Percentiles rank a stretch among this genome's conserved stretches.
Evolutionary conservation across 129 eudicot genomes (phyloP).

Genomic region (Escallonia herrerae): DNA sequence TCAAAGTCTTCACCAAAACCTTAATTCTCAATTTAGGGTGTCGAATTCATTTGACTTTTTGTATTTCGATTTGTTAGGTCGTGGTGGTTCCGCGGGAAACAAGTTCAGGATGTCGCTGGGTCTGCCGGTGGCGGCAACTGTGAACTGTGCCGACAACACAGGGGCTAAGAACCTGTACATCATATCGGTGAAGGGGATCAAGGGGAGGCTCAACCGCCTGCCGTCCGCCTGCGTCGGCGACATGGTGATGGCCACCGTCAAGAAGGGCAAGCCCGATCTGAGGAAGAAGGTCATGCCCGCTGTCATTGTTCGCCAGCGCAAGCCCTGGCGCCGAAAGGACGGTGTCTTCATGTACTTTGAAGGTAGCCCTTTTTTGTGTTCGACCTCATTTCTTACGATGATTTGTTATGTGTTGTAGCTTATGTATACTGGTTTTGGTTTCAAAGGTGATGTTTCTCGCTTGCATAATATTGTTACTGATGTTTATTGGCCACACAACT

Average conservation of each 20-base stretch:
- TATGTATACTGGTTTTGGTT: too few species aligned
- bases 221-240: conserved; percentile 80
- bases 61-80: conserved; percentile 17
- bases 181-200: conserved; percentile 38
- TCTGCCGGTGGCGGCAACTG: conserved; percentile 55
- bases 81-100: conserved; percentile 58
- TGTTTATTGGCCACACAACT: too few species aligned
- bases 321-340: conserved; percentile 99
- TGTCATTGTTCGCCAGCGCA: conserved; percentile 90
- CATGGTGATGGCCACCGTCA: conserved; percentile 98
- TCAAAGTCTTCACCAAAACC: too few species aligned
- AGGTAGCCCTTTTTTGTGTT: conserved; percentile 28
- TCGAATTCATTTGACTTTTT: not conserved
- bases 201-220: conserved; percentile 39
- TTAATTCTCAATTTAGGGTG: too few species aligned
- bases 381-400: not conserved
- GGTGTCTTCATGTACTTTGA: conserved; percentile 97
- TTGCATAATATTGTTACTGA: not conserved
- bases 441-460: not conserved
- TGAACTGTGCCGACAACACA: conserved; percentile 38
- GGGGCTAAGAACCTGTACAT: conserved; percentile 39
- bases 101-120: conserved; percentile 57
- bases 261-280: conserved; percentile 97
- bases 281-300: conserved; percentile 99
- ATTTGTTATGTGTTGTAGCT: not conserved